Evolutionary conservation across 768 basidiomycete species (phyloP), one percentile per base, ranked within the genome.

Genomic region (Cyclocybe cylindracea): DNA sequence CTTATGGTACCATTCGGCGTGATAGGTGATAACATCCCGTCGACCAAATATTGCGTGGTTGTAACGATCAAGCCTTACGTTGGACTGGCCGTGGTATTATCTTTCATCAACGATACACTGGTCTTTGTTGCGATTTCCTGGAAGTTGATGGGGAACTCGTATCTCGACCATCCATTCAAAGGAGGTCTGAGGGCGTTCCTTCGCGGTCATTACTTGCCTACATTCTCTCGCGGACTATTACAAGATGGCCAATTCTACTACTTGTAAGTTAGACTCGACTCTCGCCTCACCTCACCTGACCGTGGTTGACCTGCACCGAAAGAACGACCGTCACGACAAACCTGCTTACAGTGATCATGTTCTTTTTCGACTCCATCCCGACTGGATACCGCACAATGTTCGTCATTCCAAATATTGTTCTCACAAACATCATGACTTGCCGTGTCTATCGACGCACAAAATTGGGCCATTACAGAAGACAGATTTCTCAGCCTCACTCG

Each of bases 171-270:
- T 7, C 57, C 48, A n/a, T 32, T 54, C 2, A 50, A 32, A 35
- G 44, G 43, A 8, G 39, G 31, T 29, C 52, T 67, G 46, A 61
- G 46, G 49, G 19, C 53, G 2, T 64, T 66, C 48, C 55, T 65
- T 13, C 45, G 40, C 11, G 62, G 58, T 4, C 39, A 62, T 4
- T 44, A 65, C 9, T 62, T 75, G 16, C 71, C 71, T 34, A 55
- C 37, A 34, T 49, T 76, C 44, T 69, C 72, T 4, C 59, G 51
- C 39, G 66, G 66, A 9, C 16, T 76, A 5, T 48, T 77, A 10
- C 59, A 64, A n/a, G 70, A 69, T 24, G 73, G 74, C 11, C 71
- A 75, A 47, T 59, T 60, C 18, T 76, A 75, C 51, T 73, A 75
- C 51, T 35, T 69, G 74, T 72, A 55, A 36, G 68, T 52, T 24